Conservation (phyloP, 106 monocot genomes). For the Dendrobium officinale region DNA sequence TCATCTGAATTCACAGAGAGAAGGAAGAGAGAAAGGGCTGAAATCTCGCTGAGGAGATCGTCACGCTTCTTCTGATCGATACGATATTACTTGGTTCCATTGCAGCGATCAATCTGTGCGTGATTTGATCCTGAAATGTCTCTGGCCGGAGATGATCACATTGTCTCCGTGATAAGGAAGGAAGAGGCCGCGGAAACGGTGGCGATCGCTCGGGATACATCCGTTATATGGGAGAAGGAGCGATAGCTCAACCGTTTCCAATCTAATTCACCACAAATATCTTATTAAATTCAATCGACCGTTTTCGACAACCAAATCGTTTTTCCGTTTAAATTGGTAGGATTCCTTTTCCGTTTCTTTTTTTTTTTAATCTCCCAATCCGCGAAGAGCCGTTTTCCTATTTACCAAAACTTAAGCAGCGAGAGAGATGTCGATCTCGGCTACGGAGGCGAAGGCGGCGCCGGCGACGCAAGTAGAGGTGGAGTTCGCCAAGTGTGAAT, state of each 20-base stretch:
- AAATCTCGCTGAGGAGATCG: not conserved
- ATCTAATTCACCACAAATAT: not conserved
- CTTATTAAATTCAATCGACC: too few species aligned
- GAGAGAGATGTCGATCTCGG: not conserved
- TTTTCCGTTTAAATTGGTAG: not conserved
- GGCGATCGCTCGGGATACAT: not conserved
- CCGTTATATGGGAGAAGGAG: constrained; percentile 35
- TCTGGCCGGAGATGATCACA: constrained; percentile 7
- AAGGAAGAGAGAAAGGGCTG: not conserved
- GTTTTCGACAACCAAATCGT: too few species aligned
- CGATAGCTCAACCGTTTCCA: constrained; percentile 3
- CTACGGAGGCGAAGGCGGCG: not conserved
- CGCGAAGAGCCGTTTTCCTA: too few species aligned
- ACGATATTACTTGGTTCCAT: not conserved
- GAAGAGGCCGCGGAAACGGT: not conserved
- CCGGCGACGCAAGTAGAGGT: constrained; percentile 9
- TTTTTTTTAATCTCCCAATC: not conserved
- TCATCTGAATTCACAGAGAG: not conserved
- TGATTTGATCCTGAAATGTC: constrained; percentile 14
- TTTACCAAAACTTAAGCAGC: constrained; percentile 8
- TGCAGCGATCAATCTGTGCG: not conserved
- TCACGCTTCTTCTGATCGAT: not conserved
- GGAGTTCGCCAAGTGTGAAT: constrained; percentile 41
- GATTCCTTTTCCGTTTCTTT: not conserved
- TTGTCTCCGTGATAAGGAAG: not conserved